phyloP scores from a whole-genome alignment of 1,284 basidiomycete species.

The Cutaneotrichosporon arboriforme region DNA sequence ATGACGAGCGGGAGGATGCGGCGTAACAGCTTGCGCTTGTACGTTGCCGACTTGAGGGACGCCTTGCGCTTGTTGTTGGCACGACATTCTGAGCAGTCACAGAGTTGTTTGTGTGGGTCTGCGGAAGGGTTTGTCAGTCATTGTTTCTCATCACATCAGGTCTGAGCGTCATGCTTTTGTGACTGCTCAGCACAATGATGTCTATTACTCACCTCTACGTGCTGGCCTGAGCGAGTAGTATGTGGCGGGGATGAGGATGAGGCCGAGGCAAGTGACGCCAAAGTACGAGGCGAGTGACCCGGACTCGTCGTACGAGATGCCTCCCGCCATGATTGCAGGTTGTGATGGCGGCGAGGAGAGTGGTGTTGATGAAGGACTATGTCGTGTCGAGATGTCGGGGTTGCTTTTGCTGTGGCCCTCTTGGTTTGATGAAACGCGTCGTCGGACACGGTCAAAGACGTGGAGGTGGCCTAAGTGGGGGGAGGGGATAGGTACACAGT shows the following conservation, averaged over 20 bases:
- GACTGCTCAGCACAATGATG: constrained; percentile 24
- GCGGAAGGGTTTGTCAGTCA: background rate
- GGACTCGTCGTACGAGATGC: constrained; percentile 69
- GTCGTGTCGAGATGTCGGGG: no score
- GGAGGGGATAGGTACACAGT: background rate
- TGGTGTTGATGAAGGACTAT: no score
- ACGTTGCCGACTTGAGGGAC: constrained; percentile 47
- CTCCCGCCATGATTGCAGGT: constrained; percentile 33
- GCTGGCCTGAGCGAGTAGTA: constrained; percentile 51
- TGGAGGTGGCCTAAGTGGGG: background rate
- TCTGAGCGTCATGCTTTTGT: no score
- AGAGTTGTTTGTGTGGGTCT: constrained; percentile 32
- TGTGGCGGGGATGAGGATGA: constrained; percentile 71
- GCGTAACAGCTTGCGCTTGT: constrained; percentile 29
- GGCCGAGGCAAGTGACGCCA: constrained; percentile 73
- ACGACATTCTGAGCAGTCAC: constrained; percentile 31
- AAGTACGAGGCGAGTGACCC: constrained; percentile 87
- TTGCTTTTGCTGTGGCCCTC: no score
- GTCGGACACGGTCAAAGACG: background rate
- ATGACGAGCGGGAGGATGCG: constrained; percentile 57
- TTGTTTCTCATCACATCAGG: constrained; percentile 17
- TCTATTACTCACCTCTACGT: constrained; percentile 34
- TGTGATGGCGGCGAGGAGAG: constrained; percentile 2
- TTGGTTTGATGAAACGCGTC: background rate
- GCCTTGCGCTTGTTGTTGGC: constrained; percentile 14